Evolutionary conservation across 306 rosid species (phyloP).

Genomic region (Psophocarpus tetragonolobus): DNA sequence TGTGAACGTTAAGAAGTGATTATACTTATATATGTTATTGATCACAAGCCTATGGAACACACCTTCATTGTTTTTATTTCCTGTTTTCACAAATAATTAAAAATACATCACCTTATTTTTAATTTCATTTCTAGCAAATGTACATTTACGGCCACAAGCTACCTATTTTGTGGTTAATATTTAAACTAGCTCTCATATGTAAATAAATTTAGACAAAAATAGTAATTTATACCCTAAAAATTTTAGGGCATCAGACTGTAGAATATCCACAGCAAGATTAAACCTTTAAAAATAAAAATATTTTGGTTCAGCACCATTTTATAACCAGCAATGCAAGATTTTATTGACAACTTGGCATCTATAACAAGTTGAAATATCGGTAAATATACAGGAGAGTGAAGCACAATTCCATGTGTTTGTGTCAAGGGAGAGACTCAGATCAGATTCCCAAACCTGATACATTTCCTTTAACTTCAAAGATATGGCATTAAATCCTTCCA

Average conservation of each 20-base stretch:
- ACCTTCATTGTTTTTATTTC: no score
- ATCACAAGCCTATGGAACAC: not conserved
- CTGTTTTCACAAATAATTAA: no score
- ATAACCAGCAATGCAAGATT: not conserved
- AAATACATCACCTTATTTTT: no score
- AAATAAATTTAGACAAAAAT: not conserved
- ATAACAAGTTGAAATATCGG: conserved; percentile 3
- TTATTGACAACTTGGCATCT: not conserved
- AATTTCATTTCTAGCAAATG: not conserved
- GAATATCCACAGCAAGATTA: not conserved
- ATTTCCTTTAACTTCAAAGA: conserved; percentile 93
- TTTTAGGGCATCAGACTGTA: not conserved
- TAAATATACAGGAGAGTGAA: not conserved
- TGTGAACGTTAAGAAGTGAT: conserved; percentile 32
- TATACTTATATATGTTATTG: not conserved
- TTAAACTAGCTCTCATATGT: not conserved
- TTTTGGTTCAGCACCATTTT: not conserved
- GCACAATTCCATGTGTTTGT: not conserved
- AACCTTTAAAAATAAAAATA: not conserved
- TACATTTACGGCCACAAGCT: not conserved
- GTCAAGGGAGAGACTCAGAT: not conserved
- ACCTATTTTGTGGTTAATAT: not conserved
- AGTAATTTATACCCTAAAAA: not conserved
- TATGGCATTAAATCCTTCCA: conserved; percentile 94
- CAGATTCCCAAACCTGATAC: conserved; percentile 75